Base-by-base conservation (phyloP, 2,329 filamentous ascomycete species). In the Colletotrichum sp. region DNA sequence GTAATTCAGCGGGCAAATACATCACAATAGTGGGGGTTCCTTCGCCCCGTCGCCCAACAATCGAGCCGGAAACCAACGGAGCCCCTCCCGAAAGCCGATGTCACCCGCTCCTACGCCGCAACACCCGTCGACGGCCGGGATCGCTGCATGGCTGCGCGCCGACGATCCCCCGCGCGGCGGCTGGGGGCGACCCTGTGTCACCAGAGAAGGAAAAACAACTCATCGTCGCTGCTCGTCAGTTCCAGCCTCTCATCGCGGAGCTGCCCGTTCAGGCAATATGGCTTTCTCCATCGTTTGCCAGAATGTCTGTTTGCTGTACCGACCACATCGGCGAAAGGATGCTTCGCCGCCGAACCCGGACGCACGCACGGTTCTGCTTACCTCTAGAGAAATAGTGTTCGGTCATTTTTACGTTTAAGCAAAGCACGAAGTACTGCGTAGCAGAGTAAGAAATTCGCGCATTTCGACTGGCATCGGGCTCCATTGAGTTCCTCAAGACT, bases 1-100 rank as follows among this genome's bases (percentile, higher is more conserved):
- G 26, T 32, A 59, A 32, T 28, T 28, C 55, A 28, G 55, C 55
- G 55, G n/a, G n/a, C 43, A 52, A 52, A 52, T 52, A 21, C 43
- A 52, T 52, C 43, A 52, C n/a, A 52, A 58, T 58, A 58, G 55
- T 28, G 56, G 56, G 26, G 26, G n/a, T 59, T 32, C 7, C 28
- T 7, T n/a, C 56, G 8, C 28, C 26, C 55, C 24, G 6, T 18
- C 26, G 24, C 24, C 24, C 26, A 26, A 48, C 62, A 24, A 30
- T 48, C 16, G 34, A 2, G 59, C 59, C 28, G 55, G 5, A 7
- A 30, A 55, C 21, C 48, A 61, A 26, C 62, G 68, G 68, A 56
- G 69, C 26, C 61, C 30, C 32, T 62, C 10, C 55, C 72, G 72
- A 72, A 67, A 74, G 72, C 72, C 72, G 72, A 74, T 74, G 72